These are phyloP conservation scores for Thalia dealbata DNA, from an alignment of 176 grass and related monocot genomes.

Conservation along the genomic window DNA sequence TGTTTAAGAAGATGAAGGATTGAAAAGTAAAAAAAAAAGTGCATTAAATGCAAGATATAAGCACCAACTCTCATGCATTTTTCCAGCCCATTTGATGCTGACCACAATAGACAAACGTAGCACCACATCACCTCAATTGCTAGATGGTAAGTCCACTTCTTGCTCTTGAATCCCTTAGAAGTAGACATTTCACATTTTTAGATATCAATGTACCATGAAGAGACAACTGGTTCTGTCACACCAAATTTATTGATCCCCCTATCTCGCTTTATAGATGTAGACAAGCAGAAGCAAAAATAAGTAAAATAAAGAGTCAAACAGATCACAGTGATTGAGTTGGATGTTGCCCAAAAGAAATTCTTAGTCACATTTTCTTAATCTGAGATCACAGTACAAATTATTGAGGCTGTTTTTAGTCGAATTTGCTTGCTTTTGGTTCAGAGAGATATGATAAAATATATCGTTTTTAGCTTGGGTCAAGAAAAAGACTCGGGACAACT, in stretches of 20 bases:
- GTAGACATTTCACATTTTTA: neutral
- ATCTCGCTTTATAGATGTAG: too few species aligned
- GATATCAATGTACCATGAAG: neutral
- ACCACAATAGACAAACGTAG: neutral
- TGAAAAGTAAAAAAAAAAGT: neutral
- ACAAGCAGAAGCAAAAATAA: too few species aligned
- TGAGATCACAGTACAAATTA: too few species aligned
- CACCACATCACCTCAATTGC: neutral
- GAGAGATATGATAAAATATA: too few species aligned
- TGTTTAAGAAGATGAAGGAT: neutral
- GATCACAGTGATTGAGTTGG: too few species aligned
- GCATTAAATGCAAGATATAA: constrained; percentile 4
- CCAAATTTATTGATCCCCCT: neutral
- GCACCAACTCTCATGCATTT: neutral
- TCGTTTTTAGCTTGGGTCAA: too few species aligned
- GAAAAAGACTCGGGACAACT: too few species aligned
- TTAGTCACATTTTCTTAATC: too few species aligned
- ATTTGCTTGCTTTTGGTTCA: too few species aligned
- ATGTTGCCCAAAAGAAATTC: too few species aligned
- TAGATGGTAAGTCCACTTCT: neutral
- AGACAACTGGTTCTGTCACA: neutral
- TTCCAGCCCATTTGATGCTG: neutral
- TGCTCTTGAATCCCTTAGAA: neutral
- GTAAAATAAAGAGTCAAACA: too few species aligned
- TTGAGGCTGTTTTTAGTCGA: too few species aligned